Percentiles rank a stretch among this genome's conserved stretches.
Conservation (phyloP, 345 rosid genomes). For the Brassica nigra region DNA sequence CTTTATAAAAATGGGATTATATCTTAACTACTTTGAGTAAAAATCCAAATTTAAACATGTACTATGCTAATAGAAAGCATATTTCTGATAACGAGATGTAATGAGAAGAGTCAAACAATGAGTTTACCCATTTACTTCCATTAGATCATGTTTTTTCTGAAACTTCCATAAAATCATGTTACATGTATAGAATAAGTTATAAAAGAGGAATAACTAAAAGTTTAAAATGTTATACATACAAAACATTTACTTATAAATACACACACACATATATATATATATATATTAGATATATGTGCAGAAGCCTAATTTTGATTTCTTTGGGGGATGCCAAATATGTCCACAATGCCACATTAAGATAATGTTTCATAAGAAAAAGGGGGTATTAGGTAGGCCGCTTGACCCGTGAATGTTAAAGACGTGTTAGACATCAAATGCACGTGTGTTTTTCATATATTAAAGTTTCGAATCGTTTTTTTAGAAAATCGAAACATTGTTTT, state of each 20-base stretch:
- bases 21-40: neutral
- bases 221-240: neutral
- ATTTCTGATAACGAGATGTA: neutral
- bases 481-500: neutral
- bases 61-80: neutral
- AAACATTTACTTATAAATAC: neutral
- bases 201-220: neutral
- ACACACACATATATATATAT: neutral
- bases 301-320: neutral
- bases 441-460: neutral
- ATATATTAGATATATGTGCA: neutral
- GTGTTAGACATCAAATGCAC: constrained; percentile 12
- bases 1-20: neutral
- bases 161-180: neutral
- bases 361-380: neutral
- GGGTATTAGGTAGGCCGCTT: neutral
- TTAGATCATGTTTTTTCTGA: no score
- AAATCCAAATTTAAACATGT: neutral
- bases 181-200: neutral
- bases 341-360: constrained; percentile 13
- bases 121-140: neutral
- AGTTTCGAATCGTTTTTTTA: neutral
- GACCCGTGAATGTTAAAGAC: constrained; percentile 2
- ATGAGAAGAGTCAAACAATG: neutral
- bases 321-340: neutral